Base-by-base conservation (phyloP, 495 filamentous ascomycete genomes). In the Letharia columbiana region DNA sequence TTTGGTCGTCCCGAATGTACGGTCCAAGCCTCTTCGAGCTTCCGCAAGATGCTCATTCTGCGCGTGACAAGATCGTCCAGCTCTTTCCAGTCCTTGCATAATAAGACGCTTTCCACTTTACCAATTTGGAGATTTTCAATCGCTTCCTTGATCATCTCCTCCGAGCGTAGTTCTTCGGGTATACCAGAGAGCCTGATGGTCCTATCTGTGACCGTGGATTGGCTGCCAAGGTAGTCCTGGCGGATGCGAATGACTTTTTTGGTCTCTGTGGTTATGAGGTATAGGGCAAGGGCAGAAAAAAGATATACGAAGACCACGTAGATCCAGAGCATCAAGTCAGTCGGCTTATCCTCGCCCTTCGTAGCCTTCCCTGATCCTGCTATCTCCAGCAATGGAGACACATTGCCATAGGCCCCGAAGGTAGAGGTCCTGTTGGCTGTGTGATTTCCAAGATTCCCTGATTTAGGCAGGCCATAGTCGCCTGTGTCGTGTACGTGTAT, bases 161-260 rank as follows among this genome's bases (percentile, higher is more conserved):
- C 92, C 0, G 89, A 89, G 62, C 86, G 82, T 63, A 98, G 75
- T 15, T 95, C 89, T 9, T 73, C 74, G 0, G 95, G 95, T 42
- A 99, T 92, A 3, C 92, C 92, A 2, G 94, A 93, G 13, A 99
- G 77, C 6, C 90, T 87, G 72, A 99, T 90, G 0, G 95, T 99
- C 45, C 92, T 87, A 75, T 97, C 92, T 3, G 95, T 98, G 47
- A 96, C 85, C 31, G 93, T 97, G 12, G 89, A 92, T 73, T 97
- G 92, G 41, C 86, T 90, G 3, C 93, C 94, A 31, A 99, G 84
- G 73, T 97, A 98, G 54, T 90, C 86, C 73, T 99, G 95, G 31
- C 95, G 83, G 39, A 91, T 81, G 54, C 86, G 82, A 65, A 98
- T 93, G 37, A 99, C 86, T 63, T 84, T 87, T 66, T 86, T 81